phyloP scores from a whole-genome alignment of 352 stramenopile species.

The Pythium pyrilobum region DNA sequence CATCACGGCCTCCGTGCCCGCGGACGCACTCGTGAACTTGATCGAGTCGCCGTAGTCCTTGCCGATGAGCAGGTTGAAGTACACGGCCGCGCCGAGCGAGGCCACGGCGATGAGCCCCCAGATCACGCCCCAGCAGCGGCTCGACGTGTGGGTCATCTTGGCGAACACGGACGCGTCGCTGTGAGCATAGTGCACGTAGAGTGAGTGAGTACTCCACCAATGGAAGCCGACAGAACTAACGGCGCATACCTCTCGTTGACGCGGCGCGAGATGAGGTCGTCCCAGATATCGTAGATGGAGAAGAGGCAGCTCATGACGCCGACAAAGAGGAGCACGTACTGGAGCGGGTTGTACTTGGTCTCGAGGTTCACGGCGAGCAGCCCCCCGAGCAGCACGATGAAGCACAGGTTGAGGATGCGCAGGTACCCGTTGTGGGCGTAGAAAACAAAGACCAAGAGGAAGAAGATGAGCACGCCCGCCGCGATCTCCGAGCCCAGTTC shows the following conservation, averaged over 20 bases:
- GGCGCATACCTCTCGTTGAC: constrained; percentile 65
- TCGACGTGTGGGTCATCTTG: constrained; percentile 89
- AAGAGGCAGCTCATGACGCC: constrained; percentile 91
- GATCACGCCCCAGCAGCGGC: constrained; percentile 87
- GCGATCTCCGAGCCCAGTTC: constrained; percentile 57
- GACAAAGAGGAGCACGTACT: constrained; percentile 85
- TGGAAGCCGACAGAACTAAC: neutral
- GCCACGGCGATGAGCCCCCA: constrained; percentile 77
- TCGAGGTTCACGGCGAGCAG: constrained; percentile 67
- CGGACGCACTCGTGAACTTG: constrained; percentile 41
- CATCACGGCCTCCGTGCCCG: constrained; percentile 56
- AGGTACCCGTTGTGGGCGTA: constrained; percentile 87
- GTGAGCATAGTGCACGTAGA: neutral
- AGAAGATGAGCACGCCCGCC: constrained; percentile 83
- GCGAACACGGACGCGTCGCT: constrained; percentile 85
- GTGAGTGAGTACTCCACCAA: neutral
- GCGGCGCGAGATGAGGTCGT: constrained; percentile 86
- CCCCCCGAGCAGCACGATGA: constrained; percentile 77
- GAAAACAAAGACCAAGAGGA: constrained; percentile 82
- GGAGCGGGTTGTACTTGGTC: constrained; percentile 58
- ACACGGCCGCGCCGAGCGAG: constrained; percentile 72
- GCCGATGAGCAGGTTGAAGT: constrained; percentile 78
- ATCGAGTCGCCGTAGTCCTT: constrained; percentile 43
- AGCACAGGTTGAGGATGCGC: constrained; percentile 74
- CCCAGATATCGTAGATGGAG: constrained; percentile 89